phyloP scores from a whole-genome alignment of 768 basidiomycete species.

The Hemileccinum impolitum region DNA sequence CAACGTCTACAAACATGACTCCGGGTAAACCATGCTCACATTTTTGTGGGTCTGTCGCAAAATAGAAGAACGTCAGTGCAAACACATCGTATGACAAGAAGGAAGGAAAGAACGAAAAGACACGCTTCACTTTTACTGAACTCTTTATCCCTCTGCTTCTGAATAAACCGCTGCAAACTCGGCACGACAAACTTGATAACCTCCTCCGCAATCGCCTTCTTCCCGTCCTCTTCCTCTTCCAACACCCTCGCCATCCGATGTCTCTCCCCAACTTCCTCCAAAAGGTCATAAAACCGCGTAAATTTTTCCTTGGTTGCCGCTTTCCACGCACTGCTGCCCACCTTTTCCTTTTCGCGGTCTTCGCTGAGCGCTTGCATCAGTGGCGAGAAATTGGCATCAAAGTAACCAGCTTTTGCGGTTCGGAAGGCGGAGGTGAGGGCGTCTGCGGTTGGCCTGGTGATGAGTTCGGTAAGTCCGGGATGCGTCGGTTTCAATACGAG shows the following conservation, averaged over 20 bases:
- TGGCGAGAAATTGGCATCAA: constrained; percentile 78
- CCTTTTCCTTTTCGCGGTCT: constrained; percentile 46
- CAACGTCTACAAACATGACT: constrained; percentile 2
- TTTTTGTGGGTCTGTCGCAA: constrained; percentile 46
- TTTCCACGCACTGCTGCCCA: constrained; percentile 42
- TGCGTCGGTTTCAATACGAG: constrained; percentile 53
- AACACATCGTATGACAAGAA: not conserved
- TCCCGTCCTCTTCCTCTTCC: constrained; percentile 63
- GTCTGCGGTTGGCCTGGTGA: constrained; percentile 63
- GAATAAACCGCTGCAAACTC: constrained; percentile 66
- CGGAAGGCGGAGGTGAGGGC: constrained; percentile 67
- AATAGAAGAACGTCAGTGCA: constrained; percentile 1
- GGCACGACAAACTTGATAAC: constrained; percentile 76
- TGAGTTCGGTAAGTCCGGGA: constrained; percentile 43
- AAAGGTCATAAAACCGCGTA: constrained; percentile 73
- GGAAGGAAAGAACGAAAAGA: constrained; percentile 29
- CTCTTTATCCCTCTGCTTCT: constrained; percentile 75
- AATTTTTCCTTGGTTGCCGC: constrained; percentile 77
- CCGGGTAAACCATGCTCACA: constrained; percentile 34
- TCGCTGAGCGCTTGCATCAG: constrained; percentile 61
- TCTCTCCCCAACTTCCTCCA: constrained; percentile 77
- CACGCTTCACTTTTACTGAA: constrained; percentile 69
- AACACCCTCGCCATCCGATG: constrained; percentile 67
- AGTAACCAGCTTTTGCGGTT: constrained; percentile 80
- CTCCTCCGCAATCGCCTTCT: constrained; percentile 64